Conservation (phyloP, 768 basidiomycete species). For the Gloeostereum incarnatum region DNA sequence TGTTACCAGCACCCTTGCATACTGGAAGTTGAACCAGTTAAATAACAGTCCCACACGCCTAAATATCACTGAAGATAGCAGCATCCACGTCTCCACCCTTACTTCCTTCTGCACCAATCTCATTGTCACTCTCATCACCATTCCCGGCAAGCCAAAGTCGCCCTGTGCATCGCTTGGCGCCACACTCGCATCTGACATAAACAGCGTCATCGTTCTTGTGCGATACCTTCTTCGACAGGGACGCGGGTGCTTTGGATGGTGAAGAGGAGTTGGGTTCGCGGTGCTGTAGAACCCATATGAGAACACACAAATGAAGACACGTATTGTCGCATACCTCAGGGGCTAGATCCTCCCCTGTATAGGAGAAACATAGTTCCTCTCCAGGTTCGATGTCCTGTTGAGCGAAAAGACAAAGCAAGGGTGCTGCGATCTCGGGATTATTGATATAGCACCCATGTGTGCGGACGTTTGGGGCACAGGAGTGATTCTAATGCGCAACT, state of each 20-base stretch:
- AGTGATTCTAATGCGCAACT: slow-evolving; percentile 60
- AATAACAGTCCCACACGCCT: too few relatives aligned
- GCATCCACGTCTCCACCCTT: too few relatives aligned
- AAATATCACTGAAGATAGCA: too few relatives aligned
- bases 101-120: too few relatives aligned
- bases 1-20: too few relatives aligned
- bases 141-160: not conserved
- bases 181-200: slow-evolving; percentile 41
- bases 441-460: slow-evolving; percentile 74
- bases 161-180: slow-evolving; percentile 41
- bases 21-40: too few relatives aligned
- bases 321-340: slow-evolving; percentile 15
- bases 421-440: slow-evolving; percentile 63
- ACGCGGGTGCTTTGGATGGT: too few relatives aligned
- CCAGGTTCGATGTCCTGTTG: slow-evolving; percentile 47
- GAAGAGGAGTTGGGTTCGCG: slow-evolving; percentile 2
- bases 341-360: slow-evolving; percentile 37
- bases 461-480: slow-evolving; percentile 78
- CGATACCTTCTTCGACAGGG: slow-evolving; percentile 5
- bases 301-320: slow-evolving; percentile 7
- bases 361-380: slow-evolving; percentile 76
- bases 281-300: slow-evolving; percentile 1
- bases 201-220: slow-evolving; percentile 27
- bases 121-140: slow-evolving; percentile 12
- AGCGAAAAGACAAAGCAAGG: slow-evolving; percentile 61